These are phyloP conservation scores for Fistulifera pelliculosa DNA, from an alignment of 108 stramenopile species.

Conservation along the genomic window DNA sequence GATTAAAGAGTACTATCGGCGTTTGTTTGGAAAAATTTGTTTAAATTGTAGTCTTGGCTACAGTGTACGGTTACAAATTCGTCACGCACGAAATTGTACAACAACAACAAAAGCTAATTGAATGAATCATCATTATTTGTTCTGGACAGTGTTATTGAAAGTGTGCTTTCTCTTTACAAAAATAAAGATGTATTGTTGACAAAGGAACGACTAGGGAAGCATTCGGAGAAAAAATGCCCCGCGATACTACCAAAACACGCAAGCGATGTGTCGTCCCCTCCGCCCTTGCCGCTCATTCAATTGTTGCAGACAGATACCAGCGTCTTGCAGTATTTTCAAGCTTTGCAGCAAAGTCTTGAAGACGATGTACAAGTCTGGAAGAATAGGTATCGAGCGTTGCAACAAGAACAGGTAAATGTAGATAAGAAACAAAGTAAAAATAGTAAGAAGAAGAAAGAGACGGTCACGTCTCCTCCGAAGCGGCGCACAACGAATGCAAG, in stretches of 20 bases:
- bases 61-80: no score
- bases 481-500: not conserved
- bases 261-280: slow-evolving; percentile 14
- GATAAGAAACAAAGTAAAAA: not conserved
- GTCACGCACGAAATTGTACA: no score
- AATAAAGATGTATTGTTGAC: no score
- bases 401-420: slow-evolving; percentile 1
- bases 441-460: not conserved
- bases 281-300: slow-evolving; percentile 46
- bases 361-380: slow-evolving; percentile 72
- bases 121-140: no score
- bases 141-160: no score
- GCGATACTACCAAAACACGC: not conserved
- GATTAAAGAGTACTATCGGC: no score
- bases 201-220: no score
- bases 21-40: no score
- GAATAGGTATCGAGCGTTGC: slow-evolving; percentile 24
- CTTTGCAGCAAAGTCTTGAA: slow-evolving; percentile 56
- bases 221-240: no score
- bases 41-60: no score
- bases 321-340: slow-evolving; percentile 51
- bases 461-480: not conserved
- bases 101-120: no score
- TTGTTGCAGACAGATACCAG: slow-evolving; percentile 39
- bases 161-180: no score